Base-by-base conservation (phyloP, 176 grass and related monocot genomes). In the Thinopyrum elongatum region DNA sequence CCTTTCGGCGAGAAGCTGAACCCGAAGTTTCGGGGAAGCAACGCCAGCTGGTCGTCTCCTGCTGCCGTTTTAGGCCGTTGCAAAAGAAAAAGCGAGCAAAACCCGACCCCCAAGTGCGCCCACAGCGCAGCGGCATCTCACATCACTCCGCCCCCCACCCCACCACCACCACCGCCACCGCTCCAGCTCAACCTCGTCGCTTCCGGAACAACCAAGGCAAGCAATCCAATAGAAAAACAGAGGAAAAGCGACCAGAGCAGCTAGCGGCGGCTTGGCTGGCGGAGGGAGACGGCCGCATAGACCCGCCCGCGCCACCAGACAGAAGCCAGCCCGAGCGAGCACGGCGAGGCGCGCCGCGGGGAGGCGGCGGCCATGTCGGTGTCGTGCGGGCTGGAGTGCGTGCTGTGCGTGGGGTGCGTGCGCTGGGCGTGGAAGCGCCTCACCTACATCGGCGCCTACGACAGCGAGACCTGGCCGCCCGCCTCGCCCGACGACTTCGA, bases 381-480 rank as follows among this genome's bases (percentile, higher is more conserved):
- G 80, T 33, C 82, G 21, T 99, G 97, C 90, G 97, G 97, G 53
- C 68, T 99, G 55, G 97, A 97, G 82, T 99, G 94, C 35, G 92
- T 99, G 87, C 88, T 97, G 47, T 99, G 89, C 84, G 49, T 94
- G 49, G 97, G 97, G 1, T 99, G 88, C 88, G 53, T 92, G 30
- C 88, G 97, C 4, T 99, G 97, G 97, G 89, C 90, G 38, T 97
- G 94, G 92, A 99, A 97, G 92, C 94, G 94, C 12, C 74, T 91
- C 72, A 90, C 97, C 84, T 97, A 97, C 92, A 89, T 99, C 79
- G 97, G 97, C 61, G 88, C 87, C n/a, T 99, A 99, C 92, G 97
- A 99, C 94, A 99, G 97, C 83, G 97, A 99, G 94, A 77, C 90
- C 27, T 99, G 94, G 97, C 94, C 92, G 11, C 25, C 83, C 63